A percentile compares a stretch with the other conserved stretches of the same genome.
Evolutionary conservation across 2,329 filamentous ascomycete species (phyloP).

Genomic region (Cryphonectria nitschkei): DNA sequence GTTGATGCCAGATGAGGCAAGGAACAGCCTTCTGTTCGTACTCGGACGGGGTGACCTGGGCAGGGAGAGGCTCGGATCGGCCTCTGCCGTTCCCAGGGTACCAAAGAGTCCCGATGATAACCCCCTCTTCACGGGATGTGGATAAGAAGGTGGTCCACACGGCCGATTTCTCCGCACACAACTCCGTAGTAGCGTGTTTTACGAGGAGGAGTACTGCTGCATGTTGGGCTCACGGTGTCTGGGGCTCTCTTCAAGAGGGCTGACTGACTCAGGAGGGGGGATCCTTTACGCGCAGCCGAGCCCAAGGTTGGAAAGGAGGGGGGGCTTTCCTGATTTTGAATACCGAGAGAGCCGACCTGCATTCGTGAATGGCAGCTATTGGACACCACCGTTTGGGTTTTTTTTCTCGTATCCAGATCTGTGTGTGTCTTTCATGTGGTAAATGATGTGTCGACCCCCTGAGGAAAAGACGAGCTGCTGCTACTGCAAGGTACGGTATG

Average conservation of each 20-base stretch:
- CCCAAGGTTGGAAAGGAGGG: background rate
- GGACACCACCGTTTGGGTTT: background rate
- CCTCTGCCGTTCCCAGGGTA: background rate
- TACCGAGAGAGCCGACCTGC: background rate
- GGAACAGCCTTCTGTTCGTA: background rate
- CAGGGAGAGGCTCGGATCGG: constrained; percentile 1
- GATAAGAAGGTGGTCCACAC: background rate
- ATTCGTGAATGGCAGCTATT: background rate
- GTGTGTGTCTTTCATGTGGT: background rate
- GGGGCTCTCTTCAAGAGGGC: background rate
- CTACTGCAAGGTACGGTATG: background rate
- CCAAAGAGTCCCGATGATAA: constrained; percentile 2
- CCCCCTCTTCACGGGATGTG: background rate
- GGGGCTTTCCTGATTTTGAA: background rate
- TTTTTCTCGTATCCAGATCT: background rate
- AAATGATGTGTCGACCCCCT: background rate
- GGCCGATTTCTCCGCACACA: constrained; percentile 7
- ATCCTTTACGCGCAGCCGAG: background rate
- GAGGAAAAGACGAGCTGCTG: background rate
- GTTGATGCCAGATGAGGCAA: background rate
- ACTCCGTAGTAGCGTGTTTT: constrained; percentile 8
- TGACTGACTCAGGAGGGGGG: background rate
- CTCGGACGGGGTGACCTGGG: background rate
- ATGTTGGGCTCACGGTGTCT: background rate
- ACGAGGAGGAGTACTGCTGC: constrained; percentile 2